phyloP scores from a whole-genome alignment of 2,329 filamentous ascomycete genomes.

The Akanthomyces lecanii region DNA sequence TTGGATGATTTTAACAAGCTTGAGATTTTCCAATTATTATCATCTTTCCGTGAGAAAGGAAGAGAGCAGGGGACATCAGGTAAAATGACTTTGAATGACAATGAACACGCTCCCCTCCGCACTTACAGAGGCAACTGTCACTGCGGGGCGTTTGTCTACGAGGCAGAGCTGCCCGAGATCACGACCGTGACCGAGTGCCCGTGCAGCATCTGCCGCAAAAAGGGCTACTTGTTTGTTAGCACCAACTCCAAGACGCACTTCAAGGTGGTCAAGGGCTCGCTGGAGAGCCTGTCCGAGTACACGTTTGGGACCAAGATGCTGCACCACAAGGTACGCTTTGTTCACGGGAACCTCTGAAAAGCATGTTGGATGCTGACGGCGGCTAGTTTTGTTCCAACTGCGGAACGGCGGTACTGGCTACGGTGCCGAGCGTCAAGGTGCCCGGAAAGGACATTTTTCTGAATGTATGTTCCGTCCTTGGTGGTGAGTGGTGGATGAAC shows the following conservation, averaged over 20 bases:
- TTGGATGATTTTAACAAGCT: no score
- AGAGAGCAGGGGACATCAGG: no score
- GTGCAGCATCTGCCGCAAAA: slow-evolving; percentile 61
- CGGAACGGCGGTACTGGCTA: slow-evolving; percentile 39
- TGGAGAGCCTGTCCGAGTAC: slow-evolving; percentile 40
- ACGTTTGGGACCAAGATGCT: slow-evolving; percentile 36
- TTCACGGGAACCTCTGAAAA: no score
- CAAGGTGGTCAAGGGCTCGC: slow-evolving; percentile 44
- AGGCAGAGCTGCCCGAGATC: slow-evolving; percentile 52
- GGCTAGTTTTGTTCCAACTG: slow-evolving; percentile 50
- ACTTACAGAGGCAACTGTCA: slow-evolving; percentile 56
- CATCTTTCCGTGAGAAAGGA: no score
- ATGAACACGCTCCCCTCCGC: slow-evolving; percentile 21
- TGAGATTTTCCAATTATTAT: no score
- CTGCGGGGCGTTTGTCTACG: slow-evolving; percentile 51
- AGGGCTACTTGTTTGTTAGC: slow-evolving; percentile 40
- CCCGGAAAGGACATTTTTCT: slow-evolving; percentile 31
- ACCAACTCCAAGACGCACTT: slow-evolving; percentile 30
- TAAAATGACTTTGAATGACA: background rate
- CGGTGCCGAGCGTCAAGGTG: slow-evolving; percentile 24
- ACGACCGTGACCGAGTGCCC: slow-evolving; percentile 55
- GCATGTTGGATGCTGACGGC: background rate
- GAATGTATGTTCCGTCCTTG: slow-evolving; percentile 35
- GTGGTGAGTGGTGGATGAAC: background rate
- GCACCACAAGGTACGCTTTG: slow-evolving; percentile 37